Evolutionary conservation across 306 rosid species (phyloP).

Genomic region (Arachis stenosperma): DNA sequence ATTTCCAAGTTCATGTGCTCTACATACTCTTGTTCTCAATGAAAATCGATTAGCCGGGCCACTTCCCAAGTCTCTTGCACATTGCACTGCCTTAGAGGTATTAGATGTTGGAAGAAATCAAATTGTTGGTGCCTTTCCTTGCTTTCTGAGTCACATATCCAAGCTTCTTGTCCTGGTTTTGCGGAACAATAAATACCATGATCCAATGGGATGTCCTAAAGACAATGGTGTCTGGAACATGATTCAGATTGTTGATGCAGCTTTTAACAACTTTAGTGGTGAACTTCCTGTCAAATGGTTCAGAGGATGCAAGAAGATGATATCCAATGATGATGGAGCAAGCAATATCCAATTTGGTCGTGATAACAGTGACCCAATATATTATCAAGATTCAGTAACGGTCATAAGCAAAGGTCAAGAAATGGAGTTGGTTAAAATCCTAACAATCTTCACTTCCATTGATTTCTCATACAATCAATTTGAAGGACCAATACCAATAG

Average conservation of each 20-base stretch:
- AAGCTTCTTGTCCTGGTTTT: slow-evolving; percentile 43
- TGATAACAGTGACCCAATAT: neutral
- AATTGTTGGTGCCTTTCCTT: slow-evolving; percentile 32
- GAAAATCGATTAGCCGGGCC: slow-evolving; percentile 25
- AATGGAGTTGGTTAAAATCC: slow-evolving; percentile 39
- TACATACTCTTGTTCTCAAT: slow-evolving; percentile 42
- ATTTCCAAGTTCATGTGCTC: slow-evolving; percentile 16
- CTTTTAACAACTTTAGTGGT: slow-evolving; percentile 49
- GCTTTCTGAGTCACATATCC: slow-evolving; percentile 31
- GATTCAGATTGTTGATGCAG: slow-evolving; percentile 50
- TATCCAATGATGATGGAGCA: neutral
- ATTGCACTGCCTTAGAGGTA: slow-evolving; percentile 18
- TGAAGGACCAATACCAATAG: slow-evolving; percentile 44
- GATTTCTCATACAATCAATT: slow-evolving; percentile 50
- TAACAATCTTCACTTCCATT: slow-evolving; percentile 34
- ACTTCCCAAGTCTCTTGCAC: slow-evolving; percentile 46
- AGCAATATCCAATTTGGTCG: neutral
- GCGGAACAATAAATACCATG: slow-evolving; percentile 41
- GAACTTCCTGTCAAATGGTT: slow-evolving; percentile 19
- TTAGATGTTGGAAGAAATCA: slow-evolving; percentile 46
- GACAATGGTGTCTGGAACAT: slow-evolving; percentile 21
- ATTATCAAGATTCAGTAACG: slow-evolving; percentile 42
- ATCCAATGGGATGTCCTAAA: slow-evolving; percentile 29
- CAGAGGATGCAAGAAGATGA: slow-evolving; percentile 36
- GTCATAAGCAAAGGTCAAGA: slow-evolving; percentile 37